Evolutionary conservation across 2,329 filamentous ascomycete genomes (phyloP).

Genomic region (Sporothrix curviconia): DNA sequence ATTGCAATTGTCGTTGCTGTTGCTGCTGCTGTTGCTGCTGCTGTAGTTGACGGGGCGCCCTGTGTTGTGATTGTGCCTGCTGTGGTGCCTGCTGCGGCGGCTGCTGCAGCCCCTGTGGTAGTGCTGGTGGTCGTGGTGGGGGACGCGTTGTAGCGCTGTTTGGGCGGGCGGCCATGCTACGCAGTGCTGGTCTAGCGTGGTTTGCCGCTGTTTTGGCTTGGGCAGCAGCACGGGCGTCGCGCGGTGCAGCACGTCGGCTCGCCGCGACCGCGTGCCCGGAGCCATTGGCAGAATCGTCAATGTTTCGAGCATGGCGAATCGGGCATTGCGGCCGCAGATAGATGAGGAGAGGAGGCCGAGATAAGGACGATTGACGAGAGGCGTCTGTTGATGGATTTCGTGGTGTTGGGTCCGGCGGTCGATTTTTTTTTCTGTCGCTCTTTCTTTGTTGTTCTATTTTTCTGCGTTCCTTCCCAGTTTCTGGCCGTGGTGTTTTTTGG

Average conservation of each 20-base stretch:
- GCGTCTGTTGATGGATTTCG: background rate
- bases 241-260: conserved; percentile 18
- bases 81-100: background rate
- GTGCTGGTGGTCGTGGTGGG: conserved; percentile 8
- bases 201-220: conserved; percentile 17
- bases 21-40: background rate
- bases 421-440: conserved; percentile 8
- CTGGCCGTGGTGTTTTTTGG: conserved; percentile 5
- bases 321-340: conserved; percentile 6
- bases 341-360: background rate
- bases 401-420: background rate
- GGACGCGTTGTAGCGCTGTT: conserved; percentile 7
- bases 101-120: background rate
- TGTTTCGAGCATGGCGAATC: conserved; percentile 20
- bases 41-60: background rate
- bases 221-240: conserved; percentile 17
- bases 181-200: conserved; percentile 16
- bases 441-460: conserved; percentile 3
- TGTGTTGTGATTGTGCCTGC: conserved; percentile 9
- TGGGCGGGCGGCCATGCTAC: background rate
- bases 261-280: conserved; percentile 22
- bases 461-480: background rate
- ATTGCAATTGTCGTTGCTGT: background rate
- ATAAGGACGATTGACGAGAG: background rate
- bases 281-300: conserved; percentile 20